Evolutionary conservation across 2,329 filamentous ascomycete genomes (phyloP), one percentile per base, ranked within the genome.

Genomic region (Microdochium nivale): DNA sequence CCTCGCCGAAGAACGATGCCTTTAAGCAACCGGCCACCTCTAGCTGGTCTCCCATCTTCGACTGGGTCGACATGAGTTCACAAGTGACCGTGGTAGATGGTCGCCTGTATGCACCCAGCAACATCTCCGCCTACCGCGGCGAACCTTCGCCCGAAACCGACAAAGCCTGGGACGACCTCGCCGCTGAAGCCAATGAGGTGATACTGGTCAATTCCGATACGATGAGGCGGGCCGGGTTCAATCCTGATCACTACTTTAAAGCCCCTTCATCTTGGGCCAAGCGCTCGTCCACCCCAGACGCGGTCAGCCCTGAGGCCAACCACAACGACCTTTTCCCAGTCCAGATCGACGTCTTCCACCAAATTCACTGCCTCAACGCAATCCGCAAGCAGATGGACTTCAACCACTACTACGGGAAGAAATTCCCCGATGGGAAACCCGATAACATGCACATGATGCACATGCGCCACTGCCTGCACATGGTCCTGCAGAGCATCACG

Each of bases 361-460:
- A 52, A 35, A 25, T 52, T 16, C 51, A 52, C 47, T 52, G 51
- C n/a, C 51, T 52, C 25, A 49, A 52, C 27, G 25, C 47, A 19
- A 25, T 52, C n/a, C 51, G 47, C 4, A 52, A 52, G 51, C 44
- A 27, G 3, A 37, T 52, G 30, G 24, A 49, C 51, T 27, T 40
- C 21, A 25, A 49, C 11, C 44, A 52, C 40, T 30, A 52, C 33
- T 49, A 49, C 47, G 32, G 32, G 9, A 33, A 33, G 32, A 16
- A 33, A 9, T 33, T 33, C 16, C 35, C 47, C 14, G 47, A 37
- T 21, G 35, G 51, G n/a, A 43, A 47, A 16, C 33, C 51, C 23
- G 33, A 49, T 32, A 47, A 25, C 5, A 49, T 52, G 32, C 44
- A 49, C 37, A 25, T 25, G 25, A 48, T 48, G 44, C 51, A 52